Evolutionary conservation across 2,329 filamentous ascomycete genomes (phyloP).

Genomic region (Simplicillium aogashimaense): DNA sequence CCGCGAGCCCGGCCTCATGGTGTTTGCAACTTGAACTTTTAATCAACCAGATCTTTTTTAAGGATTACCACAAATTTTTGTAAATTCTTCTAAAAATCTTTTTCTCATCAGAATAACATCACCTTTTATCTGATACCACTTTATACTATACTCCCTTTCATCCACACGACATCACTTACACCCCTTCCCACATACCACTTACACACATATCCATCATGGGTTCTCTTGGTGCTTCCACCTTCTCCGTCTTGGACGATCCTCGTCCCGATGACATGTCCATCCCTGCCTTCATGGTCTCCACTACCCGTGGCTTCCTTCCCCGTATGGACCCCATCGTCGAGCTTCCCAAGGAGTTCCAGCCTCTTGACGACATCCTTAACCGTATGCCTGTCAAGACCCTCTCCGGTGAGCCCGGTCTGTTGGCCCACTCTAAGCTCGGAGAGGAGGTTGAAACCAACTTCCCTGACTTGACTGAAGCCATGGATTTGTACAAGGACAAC

Average conservation of each 20-base stretch:
- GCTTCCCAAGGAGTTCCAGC: slow-evolving; percentile 64
- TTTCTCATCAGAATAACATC: not conserved
- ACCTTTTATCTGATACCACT: slow-evolving; percentile 7
- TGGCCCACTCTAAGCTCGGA: slow-evolving; percentile 66
- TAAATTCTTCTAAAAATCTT: slow-evolving; percentile 1
- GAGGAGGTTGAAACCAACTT: slow-evolving; percentile 64
- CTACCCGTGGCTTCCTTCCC: slow-evolving; percentile 63
- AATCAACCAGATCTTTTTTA: not conserved
- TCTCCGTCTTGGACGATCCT: slow-evolving; percentile 55
- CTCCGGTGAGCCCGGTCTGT: slow-evolving; percentile 65
- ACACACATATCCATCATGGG: slow-evolving; percentile 24
- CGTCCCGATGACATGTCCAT: slow-evolving; percentile 51
- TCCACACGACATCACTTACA: slow-evolving; percentile 1
- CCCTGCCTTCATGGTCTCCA: slow-evolving; percentile 72
- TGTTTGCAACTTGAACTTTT: too few relatives aligned
- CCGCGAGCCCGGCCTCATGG: slow-evolving; percentile 14
- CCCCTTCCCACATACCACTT: slow-evolving; percentile 3
- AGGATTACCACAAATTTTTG: slow-evolving; percentile 3
- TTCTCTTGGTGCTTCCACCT: slow-evolving; percentile 28
- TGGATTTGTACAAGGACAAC: slow-evolving; percentile 65
- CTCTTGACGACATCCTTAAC: slow-evolving; percentile 61
- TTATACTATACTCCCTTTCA: slow-evolving; percentile 1
- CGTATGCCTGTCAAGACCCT: slow-evolving; percentile 71
- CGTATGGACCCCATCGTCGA: slow-evolving; percentile 50
- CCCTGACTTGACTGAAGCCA: slow-evolving; percentile 62